Base-by-base conservation (phyloP, 2,329 filamentous ascomycete genomes). In the Septoria petroselini region DNA sequence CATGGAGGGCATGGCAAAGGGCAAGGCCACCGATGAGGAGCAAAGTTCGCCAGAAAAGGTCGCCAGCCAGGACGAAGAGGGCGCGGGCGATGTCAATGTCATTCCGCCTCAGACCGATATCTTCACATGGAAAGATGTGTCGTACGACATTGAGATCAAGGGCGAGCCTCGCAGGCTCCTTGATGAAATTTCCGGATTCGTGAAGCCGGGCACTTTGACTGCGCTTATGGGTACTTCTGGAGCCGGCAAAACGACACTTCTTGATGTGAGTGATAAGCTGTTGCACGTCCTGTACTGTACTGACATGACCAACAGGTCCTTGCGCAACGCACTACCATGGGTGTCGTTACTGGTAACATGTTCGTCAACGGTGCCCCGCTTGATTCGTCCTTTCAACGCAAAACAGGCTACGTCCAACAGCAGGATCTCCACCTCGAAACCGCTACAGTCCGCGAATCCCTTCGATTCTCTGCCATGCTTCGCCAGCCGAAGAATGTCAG, bases 401-500 rank as follows among this genome's bases (percentile, higher is more conserved):
- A 82, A 62, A 84, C 80, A 0, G 83, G 83, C 0, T 85, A 85
- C 58, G 82, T 83, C 6, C 82, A 85, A 57, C 82, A 85, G 50
- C 81, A 85, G 65, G 82, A 87, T 67, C 66, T 82, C 0, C 79
- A 82, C 53, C 66, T 81, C 5, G 68, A 73, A 33, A 81, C 77
- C 0, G 67, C 78, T 2, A 82, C 80, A 0, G 77, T 82, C 5
- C 72, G 76, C 1, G 78, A 81, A 55, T 75, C 72, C 35, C 66
- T 82, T 3, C 69, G 70, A 0, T 82, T 82, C 66, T 78, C 75
- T 27, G 79, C 79, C n/a, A 67, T 78, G 62, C 72, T 82, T 2
- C 73, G 79, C 7, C 82, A 84, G 54, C 80, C 81, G 0, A 70
- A 71, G 41, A 65, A 68, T 0, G 76, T 81, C 7, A 75, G 73